Evolutionary conservation across 305 asterid species (phyloP), one percentile per base, ranked within the genome.

Genomic region (Rubia balearica): DNA sequence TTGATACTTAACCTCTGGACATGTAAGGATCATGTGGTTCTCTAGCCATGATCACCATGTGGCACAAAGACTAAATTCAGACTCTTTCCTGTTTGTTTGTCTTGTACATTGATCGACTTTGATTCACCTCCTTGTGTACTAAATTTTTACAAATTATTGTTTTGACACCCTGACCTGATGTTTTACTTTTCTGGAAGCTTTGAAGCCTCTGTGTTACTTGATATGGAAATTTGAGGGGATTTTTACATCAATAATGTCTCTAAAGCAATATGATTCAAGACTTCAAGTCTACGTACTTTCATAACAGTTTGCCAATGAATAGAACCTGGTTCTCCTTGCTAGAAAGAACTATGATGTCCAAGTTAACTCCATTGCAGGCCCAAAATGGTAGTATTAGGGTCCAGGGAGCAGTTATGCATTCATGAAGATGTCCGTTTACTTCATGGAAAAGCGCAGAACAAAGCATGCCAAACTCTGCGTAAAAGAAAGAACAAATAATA

Each of bases 381-480:
- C 74, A 91, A 89, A 85, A 94, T 91, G 97, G 88, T 78, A 76
- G 96, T 94, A 19, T 82, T 94, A 79, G 99, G 99, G 80, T 94
- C 99, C 75, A 90, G 98, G 75, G 99, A 94, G 81, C 99, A 94
- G 73, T 77, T 94, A 79, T 94, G 99, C 87, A 94, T 94, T 80
- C 96, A 91, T 76, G 96, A 91, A 33, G 79, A 91, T 72, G 96
- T 94, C 63, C 83, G 95, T 73, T 71, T 78, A 76, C 96, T 94
- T 66, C 96, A 79, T 48, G 99, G 99, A 78, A 94, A 83, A 89
- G 84, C 87, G 62, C 99, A 94, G 77, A 94, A 96, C 79, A 88
- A 88, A 85, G 96, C 98, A 72, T 91, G 99, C 84, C 96, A 81
- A 24, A 84, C 87, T 68, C 85, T 94, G 36, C 85, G 96, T 79